Evolutionary conservation across 2,329 filamentous ascomycete species (phyloP), one percentile per base, ranked within the genome.

Genomic region (Calycina marina): DNA sequence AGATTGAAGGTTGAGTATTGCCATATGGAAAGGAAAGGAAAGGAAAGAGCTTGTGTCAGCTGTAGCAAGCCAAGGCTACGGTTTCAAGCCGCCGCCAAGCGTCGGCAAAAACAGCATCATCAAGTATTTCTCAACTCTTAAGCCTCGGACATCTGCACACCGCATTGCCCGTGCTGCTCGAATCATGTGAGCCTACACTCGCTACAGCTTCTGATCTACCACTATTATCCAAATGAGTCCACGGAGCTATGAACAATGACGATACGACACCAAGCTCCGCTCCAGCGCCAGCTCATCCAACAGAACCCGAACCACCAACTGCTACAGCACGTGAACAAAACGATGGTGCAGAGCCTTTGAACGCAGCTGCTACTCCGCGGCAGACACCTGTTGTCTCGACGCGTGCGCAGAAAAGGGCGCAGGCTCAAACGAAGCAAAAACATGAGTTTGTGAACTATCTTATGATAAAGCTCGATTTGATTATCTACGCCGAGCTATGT

Each of bases 401-500:
- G n/a, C 41, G 42, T 9, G 41, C 37, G 4, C 45, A 49, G 33
- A 47, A 41, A 38, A 47, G 45, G 35, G 57, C 44, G 46, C 52
- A 38, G 56, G 58, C 38, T 45, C 65, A 49, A 36, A 49, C 56
- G 36, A 73, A 66, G 53, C 76, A 75, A 59, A 55, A 50, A 40
- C 38, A 46, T 30, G 52, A 69, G 40, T 73, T 77, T 48, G 55
- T 76, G 44, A 68, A 62, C 25, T 65, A 73, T 43, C 58, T 79
- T 38, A 65, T 74, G 43, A 60, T 61, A 46, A 69, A 63, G 39
- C 57, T 79, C 37, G 74, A 80, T 56, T 64, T 67, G 45, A 48
- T 77, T 28, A 65, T 77, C 30, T 75, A 73, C 51, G 68, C 66
- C 25, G 72, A 79, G 57, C 58, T 79, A 35, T 74, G 69, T 46